A percentile compares a stretch with the other conserved stretches of the same genome.
phyloP scores from a whole-genome alignment of 805 yeast species.

The Wickerhamiella hasegawae region DNA sequence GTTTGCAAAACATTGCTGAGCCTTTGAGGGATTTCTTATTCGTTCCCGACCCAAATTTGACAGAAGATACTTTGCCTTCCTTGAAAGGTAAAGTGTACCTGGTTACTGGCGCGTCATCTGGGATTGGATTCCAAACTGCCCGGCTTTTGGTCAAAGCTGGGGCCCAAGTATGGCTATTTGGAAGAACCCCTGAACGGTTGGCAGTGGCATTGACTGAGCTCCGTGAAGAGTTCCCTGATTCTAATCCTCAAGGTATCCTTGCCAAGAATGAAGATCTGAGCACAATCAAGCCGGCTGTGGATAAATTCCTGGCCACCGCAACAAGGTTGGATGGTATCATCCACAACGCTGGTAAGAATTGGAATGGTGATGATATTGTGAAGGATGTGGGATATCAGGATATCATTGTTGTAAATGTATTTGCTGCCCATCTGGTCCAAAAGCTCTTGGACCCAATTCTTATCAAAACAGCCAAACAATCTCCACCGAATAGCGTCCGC shows the following conservation, averaged over 20 bases:
- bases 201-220: slow-evolving; percentile 19
- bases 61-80: too few relatives aligned
- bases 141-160: slow-evolving; percentile 15
- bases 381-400: slow-evolving; percentile 12
- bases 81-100: slow-evolving; percentile 22
- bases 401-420: slow-evolving; percentile 30
- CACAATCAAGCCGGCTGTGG: slow-evolving; percentile 26
- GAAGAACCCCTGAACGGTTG: slow-evolving; percentile 25
- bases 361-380: slow-evolving; percentile 9
- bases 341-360: slow-evolving; percentile 21
- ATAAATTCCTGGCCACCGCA: slow-evolving; percentile 16
- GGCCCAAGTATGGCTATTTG: slow-evolving; percentile 26
- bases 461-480: slow-evolving; percentile 20
- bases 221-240: slow-evolving; percentile 14
- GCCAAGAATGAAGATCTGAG: slow-evolving; percentile 25
- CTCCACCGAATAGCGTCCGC: slow-evolving; percentile 20
- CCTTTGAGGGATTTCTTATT: too few relatives aligned
- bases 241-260: slow-evolving; percentile 8
- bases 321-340: slow-evolving; percentile 22
- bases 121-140: slow-evolving; percentile 16
- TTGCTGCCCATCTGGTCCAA: slow-evolving; percentile 32
- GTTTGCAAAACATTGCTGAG: too few relatives aligned
- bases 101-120: slow-evolving; percentile 17
- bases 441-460: slow-evolving; percentile 21
- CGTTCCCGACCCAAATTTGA: too few relatives aligned